These are phyloP conservation scores for Fusarium multiceps DNA, from an alignment of 2,329 filamentous ascomycete species.

Conservation along the genomic window DNA sequence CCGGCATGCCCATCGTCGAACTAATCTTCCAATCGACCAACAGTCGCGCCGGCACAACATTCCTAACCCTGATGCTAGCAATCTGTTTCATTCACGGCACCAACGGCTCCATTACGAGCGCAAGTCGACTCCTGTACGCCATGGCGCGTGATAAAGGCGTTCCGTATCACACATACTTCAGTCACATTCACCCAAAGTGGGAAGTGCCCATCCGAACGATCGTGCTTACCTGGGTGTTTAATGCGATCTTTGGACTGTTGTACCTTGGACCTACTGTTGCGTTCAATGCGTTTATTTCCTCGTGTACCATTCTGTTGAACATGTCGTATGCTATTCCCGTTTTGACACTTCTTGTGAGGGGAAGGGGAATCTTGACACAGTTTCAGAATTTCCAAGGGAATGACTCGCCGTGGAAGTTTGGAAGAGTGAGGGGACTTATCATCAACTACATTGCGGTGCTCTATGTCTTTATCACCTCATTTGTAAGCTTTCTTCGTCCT, in stretches of 20 bases:
- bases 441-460: slow-evolving; percentile 31
- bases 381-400: slow-evolving; percentile 2
- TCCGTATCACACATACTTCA: slow-evolving; percentile 23
- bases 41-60: slow-evolving; percentile 53
- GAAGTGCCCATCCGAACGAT: slow-evolving; percentile 31
- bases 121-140: slow-evolving; percentile 56
- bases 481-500: neutral
- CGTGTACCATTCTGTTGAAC: slow-evolving; percentile 39
- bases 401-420: slow-evolving; percentile 28
- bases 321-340: slow-evolving; percentile 36
- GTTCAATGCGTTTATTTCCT: slow-evolving; percentile 36
- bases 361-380: neutral
- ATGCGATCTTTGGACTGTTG: slow-evolving; percentile 30
- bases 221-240: slow-evolving; percentile 28
- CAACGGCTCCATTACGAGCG: slow-evolving; percentile 57
- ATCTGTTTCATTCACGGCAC: slow-evolving; percentile 60
- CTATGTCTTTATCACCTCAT: slow-evolving; percentile 34
- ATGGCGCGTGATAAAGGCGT: slow-evolving; percentile 39
- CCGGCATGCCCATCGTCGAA: slow-evolving; percentile 59
- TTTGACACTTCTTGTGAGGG: slow-evolving; percentile 22
- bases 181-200: slow-evolving; percentile 28
- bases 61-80: slow-evolving; percentile 55
- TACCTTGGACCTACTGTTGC: slow-evolving; percentile 35
- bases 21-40: slow-evolving; percentile 57
- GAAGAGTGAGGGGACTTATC: slow-evolving; percentile 7